Evolutionary conservation across 208 protist species (phyloP), one percentile per base, ranked within the genome.

Genomic region (Acanthamoeba castellanii): DNA sequence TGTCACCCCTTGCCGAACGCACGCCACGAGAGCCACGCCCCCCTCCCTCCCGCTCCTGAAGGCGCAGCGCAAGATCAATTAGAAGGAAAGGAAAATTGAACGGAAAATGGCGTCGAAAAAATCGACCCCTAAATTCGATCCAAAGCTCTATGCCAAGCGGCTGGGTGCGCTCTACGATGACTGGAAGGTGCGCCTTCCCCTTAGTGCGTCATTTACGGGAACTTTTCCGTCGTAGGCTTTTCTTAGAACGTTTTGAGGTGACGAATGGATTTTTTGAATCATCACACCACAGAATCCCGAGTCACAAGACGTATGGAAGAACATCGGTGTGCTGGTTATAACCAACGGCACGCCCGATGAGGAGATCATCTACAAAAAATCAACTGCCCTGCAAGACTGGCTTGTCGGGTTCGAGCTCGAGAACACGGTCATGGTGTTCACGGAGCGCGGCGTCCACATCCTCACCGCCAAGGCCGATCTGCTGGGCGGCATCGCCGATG

Each of bases 321-420:
- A 88, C n/a, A 37, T 37, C 20, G 81, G 32, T 2, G 81, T 37
- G n/a, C 32, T 88, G 27, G 32, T 88, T 11, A 6, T 88, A 22
- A 11, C 81, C 81, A 88, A 88, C 52, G 81, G 81, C n/a, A 59
- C 32, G 27, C 42, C 32, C 1, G 81, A 88, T 88, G 81, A 88
- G 8, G 81, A 88, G 52, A 59, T 88, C 20, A 61, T 88, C n/a
- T 88, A 88, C 52, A 88, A 88, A 6, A 88, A 88, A 61, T 88
- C 81, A 1, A 88, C 32, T 1, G 14, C 81, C 52, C n/a, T 88
- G 11, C 47, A 61, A n/a, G 47, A 50, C 13, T 88, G 81, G 81
- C 81, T 88, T 11, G 11, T 88, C 13, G 81, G 47, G 13, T 45
- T 61, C n/a, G 81, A 88, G 52, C 42, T 88, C 11, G 81, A 88